Conservation (phyloP, 352 stramenopile species). For the Phytophthora citricola region DNA sequence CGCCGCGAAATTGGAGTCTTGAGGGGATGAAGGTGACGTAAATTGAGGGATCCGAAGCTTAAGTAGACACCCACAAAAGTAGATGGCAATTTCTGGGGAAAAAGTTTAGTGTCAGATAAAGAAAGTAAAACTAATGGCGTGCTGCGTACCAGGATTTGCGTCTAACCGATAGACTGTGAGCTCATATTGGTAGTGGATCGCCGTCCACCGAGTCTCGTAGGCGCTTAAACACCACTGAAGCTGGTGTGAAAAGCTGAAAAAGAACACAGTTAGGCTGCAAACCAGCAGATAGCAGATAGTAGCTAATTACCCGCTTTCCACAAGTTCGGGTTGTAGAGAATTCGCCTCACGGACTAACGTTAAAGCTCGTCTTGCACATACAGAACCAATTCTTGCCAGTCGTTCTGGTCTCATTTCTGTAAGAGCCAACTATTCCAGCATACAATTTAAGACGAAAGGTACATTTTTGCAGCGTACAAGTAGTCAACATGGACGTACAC, state of each 20-base stretch:
- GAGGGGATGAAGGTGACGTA: slow-evolving; percentile 18
- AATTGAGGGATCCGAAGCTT: slow-evolving; percentile 35
- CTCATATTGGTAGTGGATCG: slow-evolving; percentile 54
- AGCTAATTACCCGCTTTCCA: slow-evolving; percentile 26
- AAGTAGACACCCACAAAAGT: slow-evolving; percentile 38
- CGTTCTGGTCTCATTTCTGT: slow-evolving; percentile 48
- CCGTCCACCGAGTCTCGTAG: slow-evolving; percentile 57
- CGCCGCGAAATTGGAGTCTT: slow-evolving; percentile 38
- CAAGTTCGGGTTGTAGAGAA: slow-evolving; percentile 7
- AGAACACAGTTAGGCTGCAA: neutral
- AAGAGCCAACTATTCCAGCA: slow-evolving; percentile 41
- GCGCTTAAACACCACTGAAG: slow-evolving; percentile 44
- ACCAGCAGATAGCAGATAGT: neutral
- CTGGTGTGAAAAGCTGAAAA: slow-evolving; percentile 44
- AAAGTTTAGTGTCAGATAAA: neutral
- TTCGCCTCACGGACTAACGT: slow-evolving; percentile 26
- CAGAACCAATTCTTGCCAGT: slow-evolving; percentile 41
- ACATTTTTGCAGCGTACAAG: neutral
- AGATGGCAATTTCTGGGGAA: slow-evolving; percentile 41
- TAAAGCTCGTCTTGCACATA: slow-evolving; percentile 47
- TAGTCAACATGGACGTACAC: slow-evolving; percentile 20
- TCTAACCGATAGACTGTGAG: slow-evolving; percentile 56
- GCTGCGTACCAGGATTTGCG: slow-evolving; percentile 47
- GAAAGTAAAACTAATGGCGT: too few species aligned
- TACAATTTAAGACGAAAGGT: neutral